Evolutionary conservation across 139 green algal genomes (phyloP), one percentile per base, ranked within the genome.

Genomic region (Chlamydomonas sp.): DNA sequence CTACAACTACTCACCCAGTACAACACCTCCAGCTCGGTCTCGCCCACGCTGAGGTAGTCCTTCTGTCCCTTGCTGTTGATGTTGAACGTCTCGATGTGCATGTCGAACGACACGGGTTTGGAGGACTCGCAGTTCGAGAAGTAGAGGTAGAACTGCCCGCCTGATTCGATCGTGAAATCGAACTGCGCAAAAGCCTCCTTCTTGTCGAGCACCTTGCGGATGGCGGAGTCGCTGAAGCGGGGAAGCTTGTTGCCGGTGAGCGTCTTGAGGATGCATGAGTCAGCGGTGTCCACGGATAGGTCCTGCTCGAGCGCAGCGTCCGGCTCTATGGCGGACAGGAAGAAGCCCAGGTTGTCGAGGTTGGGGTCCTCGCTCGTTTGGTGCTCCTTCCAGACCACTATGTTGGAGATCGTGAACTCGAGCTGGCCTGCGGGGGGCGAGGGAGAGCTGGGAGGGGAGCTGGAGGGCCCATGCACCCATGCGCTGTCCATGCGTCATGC

Each of bases 1-100:
- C 5, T 2, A 5, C n/a, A n/a, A n/a, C 3, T 48, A 43, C 85
- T 79, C 67, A 96, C 83, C 82, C 91, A 87, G 79, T 94, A 98
- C 29, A 98, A 70, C 3, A 69, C 74, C 33, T 91, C 89, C 39
- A 98, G 79, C 69, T 86, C 75, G 22, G 84, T 90, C 50, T 98
- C 89, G 4, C 94, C 94, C 4, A 95, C 78, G 1, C 90, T 89
- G 48, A 98, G 81, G 74, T 92, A 98, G 75, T 96, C 88, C 48
- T 79, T 83, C 2, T 75, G 63, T 0, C 87, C 85, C n/a, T 75
- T 47, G 8, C 28, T 28, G 5, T 83, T 61, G 1, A 88, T 39
- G 69, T 90, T 93, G 83, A 92, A 97, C 73, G 96, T 81, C n/a
- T 80, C 59, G 26, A 79, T 82, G 3, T 58, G 36, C 6, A 54